A percentile compares a stretch with the other conserved stretches of the same genome.
Conservation (phyloP, 1,139 yeast species). For the Suhomyces bribrorum region DNA sequence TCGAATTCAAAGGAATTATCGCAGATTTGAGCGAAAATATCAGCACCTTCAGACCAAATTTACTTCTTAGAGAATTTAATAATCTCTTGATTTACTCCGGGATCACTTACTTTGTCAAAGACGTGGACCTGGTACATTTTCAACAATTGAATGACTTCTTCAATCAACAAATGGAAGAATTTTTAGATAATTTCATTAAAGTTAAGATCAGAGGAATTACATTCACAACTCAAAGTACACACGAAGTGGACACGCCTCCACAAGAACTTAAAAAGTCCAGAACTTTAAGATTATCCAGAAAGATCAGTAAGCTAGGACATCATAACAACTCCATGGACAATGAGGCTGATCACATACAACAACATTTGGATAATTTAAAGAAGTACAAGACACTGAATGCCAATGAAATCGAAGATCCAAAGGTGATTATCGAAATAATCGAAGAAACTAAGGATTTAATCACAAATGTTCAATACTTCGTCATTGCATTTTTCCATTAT, state of each 20-base stretch:
- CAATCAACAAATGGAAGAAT: constrained; percentile 26
- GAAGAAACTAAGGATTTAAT: constrained; percentile 39
- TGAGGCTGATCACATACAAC: constrained; percentile 12
- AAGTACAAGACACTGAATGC: constrained; percentile 15
- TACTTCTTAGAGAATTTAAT: constrained; percentile 37
- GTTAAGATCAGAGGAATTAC: constrained; percentile 25
- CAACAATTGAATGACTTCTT: constrained; percentile 32
- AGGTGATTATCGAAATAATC: constrained; percentile 44
- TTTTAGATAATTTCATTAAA: constrained; percentile 31
- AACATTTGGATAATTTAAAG: constrained; percentile 16
- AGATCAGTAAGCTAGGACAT: constrained; percentile 20
- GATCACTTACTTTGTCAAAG: constrained; percentile 64
- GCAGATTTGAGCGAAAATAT: constrained; percentile 29
- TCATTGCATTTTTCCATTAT: constrained; percentile 66
- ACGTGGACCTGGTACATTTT: constrained; percentile 30
- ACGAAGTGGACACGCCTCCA: constrained; percentile 13
- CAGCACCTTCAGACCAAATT: constrained; percentile 26
- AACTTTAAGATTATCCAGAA: constrained; percentile 34
- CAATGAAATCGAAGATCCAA: constrained; percentile 39
- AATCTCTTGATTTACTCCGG: constrained; percentile 59
- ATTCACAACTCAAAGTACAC: constrained; percentile 13
- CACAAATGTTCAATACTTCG: constrained; percentile 60
- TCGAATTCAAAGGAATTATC: constrained; percentile 41
- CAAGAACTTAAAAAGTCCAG: constrained; percentile 30
- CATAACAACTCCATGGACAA: constrained; percentile 4